Conservation (phyloP, 352 stramenopile genomes). For the Phytophthora fragariaefolia region DNA sequence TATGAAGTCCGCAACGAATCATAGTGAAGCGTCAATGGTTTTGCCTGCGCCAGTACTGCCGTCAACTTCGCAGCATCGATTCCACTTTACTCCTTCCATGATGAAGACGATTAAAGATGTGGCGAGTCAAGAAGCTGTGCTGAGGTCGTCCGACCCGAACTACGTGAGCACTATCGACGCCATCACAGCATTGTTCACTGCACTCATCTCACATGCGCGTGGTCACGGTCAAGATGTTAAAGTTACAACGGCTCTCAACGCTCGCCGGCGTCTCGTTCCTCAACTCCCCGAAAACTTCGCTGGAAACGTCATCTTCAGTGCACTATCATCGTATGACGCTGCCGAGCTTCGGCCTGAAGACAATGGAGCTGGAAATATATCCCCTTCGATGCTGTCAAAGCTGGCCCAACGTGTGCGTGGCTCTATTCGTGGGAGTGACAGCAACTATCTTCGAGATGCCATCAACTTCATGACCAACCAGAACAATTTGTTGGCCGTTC, state of each 20-base stretch:
- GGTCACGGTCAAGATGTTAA: constrained; percentile 47
- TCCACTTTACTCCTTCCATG: constrained; percentile 47
- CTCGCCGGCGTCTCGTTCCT: constrained; percentile 47
- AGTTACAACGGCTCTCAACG: constrained; percentile 62
- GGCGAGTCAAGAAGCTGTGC: constrained; percentile 6
- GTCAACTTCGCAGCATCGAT: constrained; percentile 40
- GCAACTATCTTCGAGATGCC: constrained; percentile 53
- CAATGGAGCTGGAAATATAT: not conserved
- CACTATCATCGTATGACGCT: constrained; percentile 39
- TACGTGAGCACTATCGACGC: constrained; percentile 67
- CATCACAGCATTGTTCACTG: constrained; percentile 55
- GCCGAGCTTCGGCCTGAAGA: constrained; percentile 34
- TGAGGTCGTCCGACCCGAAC: constrained; percentile 1
- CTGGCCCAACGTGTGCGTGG: constrained; percentile 45
- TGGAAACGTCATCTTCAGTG: constrained; percentile 67
- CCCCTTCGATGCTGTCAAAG: constrained; percentile 11
- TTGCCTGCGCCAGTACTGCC: not conserved
- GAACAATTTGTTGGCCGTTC: constrained; percentile 35
- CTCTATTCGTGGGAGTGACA: constrained; percentile 33
- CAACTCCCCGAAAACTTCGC: constrained; percentile 51
- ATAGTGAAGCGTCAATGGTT: not conserved
- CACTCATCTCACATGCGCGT: constrained; percentile 56
- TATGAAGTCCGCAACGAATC: not conserved
- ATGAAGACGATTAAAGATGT: constrained; percentile 49
- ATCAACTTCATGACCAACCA: constrained; percentile 55